Conservation (phyloP, 2,329 filamentous ascomycete genomes). For the Microdochium bolleyi region DNA sequence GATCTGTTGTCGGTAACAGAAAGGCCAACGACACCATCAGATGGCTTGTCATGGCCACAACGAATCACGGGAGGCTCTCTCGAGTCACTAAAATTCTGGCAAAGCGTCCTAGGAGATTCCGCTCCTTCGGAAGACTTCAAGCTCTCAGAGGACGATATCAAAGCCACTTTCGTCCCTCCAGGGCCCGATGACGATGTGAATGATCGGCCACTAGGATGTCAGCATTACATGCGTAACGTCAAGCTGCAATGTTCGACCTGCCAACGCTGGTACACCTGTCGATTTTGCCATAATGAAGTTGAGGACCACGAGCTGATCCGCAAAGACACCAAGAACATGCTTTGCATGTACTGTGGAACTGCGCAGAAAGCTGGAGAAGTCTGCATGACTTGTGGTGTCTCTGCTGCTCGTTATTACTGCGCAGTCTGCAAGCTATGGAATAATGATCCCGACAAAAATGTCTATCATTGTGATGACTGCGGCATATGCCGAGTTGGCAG, state of each 20-base stretch:
- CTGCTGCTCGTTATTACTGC: conserved; percentile 86
- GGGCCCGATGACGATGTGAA: conserved; percentile 31
- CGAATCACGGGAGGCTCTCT: conserved; percentile 35
- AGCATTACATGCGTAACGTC: conserved; percentile 92
- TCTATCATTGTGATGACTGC: conserved; percentile 94
- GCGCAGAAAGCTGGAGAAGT: conserved; percentile 74
- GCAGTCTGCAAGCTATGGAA: conserved; percentile 95
- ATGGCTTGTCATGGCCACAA: conserved; percentile 24
- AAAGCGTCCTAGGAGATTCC: conserved; percentile 33
- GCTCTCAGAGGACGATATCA: conserved; percentile 52
- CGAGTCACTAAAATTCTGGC: conserved; percentile 53
- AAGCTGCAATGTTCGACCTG: conserved; percentile 92
- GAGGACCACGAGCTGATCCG: conserved; percentile 76
- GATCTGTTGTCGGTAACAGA: neutral
- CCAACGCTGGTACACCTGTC: conserved; percentile 87
- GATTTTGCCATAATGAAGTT: conserved; percentile 81
- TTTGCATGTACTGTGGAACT: conserved; percentile 90
- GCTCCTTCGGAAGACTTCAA: conserved; percentile 33
- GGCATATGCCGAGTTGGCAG: conserved; percentile 89
- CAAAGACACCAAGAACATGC: conserved; percentile 84
- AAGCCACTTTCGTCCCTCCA: conserved; percentile 57
- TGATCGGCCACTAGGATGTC: conserved; percentile 62
- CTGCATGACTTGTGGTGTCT: conserved; percentile 69
- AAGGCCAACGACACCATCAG: neutral
- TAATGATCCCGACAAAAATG: conserved; percentile 80